Evolutionary conservation across 1,284 basidiomycete genomes (phyloP), one percentile per base, ranked within the genome.

Genomic region (Boletus semigastroideus): DNA sequence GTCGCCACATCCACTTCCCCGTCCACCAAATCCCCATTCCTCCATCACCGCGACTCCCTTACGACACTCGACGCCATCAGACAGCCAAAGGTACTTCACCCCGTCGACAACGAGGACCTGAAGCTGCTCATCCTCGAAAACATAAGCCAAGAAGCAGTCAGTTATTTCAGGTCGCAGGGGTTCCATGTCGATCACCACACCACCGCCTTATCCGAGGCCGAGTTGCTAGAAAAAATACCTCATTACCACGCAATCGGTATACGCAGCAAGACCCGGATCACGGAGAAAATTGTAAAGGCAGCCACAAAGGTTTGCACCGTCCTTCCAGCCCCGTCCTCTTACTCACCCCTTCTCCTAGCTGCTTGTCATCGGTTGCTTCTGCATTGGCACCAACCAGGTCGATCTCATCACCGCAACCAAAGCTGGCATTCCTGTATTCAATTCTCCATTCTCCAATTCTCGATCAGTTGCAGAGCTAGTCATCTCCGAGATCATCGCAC

Each of bases 361-460:
- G 39, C 81, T 99, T 14, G 93, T 89, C 63, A 94, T 99, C 58
- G 97, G 97, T 38, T 99, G 97, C 74, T 99, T 99, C 84, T 99
- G 97, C 76, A 99, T 99, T 64, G 97, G 97, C 53, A 96, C 94
- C 56, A 99, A 99, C 75, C 97, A 99, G 73, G 97, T 99, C 63
- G 94, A 98, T 71, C 86, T 99, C 47, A 60, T 72, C 41, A 84
- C 90, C 5, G 94, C 96, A 36, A 86, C 92, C 45, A 84, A 84
- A 54, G 86, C 89, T 52, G 97, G 97, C 61, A 92, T 99, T 59
- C 92, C 95, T 36, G 97, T 99, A 50, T 99, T 99, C 83, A 99
- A 99, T 75, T 99, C 96, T 13, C 97, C 97, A 31, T 99, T 99
- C 77, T 96, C 97, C 71, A 99, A 99, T 77, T 99, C 97, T 39